phyloP scores from a whole-genome alignment of 129 eudicot genomes.

The Chrysanthemum makinoi region DNA sequence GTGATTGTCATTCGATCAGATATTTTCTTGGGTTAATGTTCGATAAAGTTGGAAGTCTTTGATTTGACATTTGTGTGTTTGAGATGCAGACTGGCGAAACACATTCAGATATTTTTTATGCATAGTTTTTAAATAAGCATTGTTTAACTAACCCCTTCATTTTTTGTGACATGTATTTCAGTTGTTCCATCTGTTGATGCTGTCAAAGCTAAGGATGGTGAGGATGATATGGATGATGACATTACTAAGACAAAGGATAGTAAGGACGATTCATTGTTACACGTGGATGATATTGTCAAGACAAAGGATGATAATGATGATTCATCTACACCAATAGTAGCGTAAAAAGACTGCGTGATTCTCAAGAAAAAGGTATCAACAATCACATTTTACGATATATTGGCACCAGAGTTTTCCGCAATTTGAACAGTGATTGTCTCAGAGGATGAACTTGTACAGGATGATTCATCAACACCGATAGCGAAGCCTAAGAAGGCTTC shows the following conservation, averaged over 20 bases:
- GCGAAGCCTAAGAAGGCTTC: slow-evolving; percentile 42
- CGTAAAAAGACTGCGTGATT: slow-evolving; percentile 27
- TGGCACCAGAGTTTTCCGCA: slow-evolving; percentile 1
- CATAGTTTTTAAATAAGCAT: neutral
- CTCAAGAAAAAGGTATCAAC: slow-evolving; percentile 44
- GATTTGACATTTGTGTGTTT: slow-evolving; percentile 8
- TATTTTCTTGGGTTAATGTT: neutral
- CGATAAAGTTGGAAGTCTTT: neutral
- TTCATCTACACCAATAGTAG: slow-evolving; percentile 20
- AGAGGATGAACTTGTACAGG: slow-evolving; percentile 33
- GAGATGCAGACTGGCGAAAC: slow-evolving; percentile 60
- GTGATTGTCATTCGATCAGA: slow-evolving; percentile 30
- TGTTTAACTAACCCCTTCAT: slow-evolving; percentile 3
- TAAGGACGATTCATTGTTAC: too few species aligned
- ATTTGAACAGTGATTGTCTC: slow-evolving; percentile 5
- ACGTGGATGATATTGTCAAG: slow-evolving; percentile 5
- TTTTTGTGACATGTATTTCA: slow-evolving; percentile 11
- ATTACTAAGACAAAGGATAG: slow-evolving; percentile 23
- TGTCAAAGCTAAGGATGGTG: slow-evolving; percentile 11
- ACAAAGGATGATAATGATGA: slow-evolving; percentile 33
- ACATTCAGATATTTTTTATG: slow-evolving; percentile 35
- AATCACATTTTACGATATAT: neutral
- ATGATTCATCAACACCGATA: slow-evolving; percentile 34
- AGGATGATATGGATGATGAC: slow-evolving; percentile 25
- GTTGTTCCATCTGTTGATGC: slow-evolving; percentile 40